These are phyloP conservation scores for Russula foetens DNA, from an alignment of 768 basidiomycete genomes.

Conservation along the genomic window DNA sequence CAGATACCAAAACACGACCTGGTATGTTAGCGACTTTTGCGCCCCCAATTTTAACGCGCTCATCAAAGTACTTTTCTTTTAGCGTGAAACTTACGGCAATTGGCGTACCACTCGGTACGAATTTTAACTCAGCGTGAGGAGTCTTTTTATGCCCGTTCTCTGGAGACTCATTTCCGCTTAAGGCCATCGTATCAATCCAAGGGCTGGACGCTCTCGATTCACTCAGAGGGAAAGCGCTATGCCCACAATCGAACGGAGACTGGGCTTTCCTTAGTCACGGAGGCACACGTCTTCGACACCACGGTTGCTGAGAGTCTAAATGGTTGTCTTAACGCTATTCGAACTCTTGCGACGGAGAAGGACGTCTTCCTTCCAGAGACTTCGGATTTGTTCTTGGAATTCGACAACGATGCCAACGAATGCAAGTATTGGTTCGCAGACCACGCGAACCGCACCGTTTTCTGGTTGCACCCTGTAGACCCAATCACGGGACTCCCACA, in stretches of 20 bases:
- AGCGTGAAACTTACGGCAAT: background rate
- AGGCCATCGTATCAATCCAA: constrained; percentile 2
- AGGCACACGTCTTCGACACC: background rate
- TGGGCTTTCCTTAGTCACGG: constrained; percentile 3
- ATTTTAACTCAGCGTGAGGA: background rate
- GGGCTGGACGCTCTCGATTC: background rate
- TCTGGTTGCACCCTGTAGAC: background rate
- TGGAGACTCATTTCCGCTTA: background rate
- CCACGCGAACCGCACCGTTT: constrained; percentile 1
- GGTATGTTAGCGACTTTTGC: background rate
- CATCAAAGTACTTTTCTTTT: background rate
- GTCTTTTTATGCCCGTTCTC: too few species aligned
- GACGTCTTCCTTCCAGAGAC: background rate
- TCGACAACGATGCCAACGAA: background rate
- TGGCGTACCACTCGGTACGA: background rate
- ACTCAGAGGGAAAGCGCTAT: constrained; percentile 11
- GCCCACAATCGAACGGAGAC: background rate
- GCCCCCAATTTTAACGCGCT: background rate
- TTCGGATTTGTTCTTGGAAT: constrained; percentile 7
- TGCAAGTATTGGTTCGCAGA: constrained; percentile 10
- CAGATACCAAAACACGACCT: background rate
- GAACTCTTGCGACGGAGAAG: background rate
- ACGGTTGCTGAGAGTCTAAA: background rate
- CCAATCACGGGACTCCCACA: background rate
- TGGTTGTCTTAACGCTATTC: background rate